phyloP scores from a whole-genome alignment of 2,329 filamentous ascomycete genomes.

The Colletotrichum higginsianum region DNA sequence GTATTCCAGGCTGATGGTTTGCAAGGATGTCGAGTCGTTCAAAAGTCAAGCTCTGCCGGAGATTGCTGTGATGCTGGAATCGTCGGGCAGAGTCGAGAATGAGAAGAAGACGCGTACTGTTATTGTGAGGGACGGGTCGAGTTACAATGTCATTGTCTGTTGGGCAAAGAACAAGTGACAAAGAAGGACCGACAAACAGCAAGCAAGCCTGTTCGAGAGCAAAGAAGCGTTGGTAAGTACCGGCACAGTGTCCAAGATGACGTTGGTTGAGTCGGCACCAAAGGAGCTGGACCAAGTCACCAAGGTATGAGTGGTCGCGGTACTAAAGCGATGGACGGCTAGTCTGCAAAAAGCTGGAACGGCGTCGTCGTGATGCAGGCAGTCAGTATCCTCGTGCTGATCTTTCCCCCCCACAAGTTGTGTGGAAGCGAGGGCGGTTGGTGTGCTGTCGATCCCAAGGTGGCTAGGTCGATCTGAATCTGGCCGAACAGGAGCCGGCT shows the following conservation, averaged over 20 bases:
- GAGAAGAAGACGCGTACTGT: slow-evolving; percentile 22
- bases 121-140: slow-evolving; percentile 28
- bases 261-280: slow-evolving; percentile 19
- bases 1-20: slow-evolving; percentile 5
- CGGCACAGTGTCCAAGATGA: slow-evolving; percentile 38
- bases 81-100: slow-evolving; percentile 25
- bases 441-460: slow-evolving; percentile 35
- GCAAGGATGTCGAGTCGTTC: slow-evolving; percentile 2
- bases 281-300: slow-evolving; percentile 9
- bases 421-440: slow-evolving; percentile 18
- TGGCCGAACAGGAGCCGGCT: slow-evolving; percentile 34
- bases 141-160: slow-evolving; percentile 40
- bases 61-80: slow-evolving; percentile 23
- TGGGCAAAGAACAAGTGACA: slow-evolving; percentile 24
- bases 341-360: slow-evolving; percentile 3
- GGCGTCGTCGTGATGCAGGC: slow-evolving; percentile 18
- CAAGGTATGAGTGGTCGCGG: slow-evolving; percentile 16
- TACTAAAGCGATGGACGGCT: background rate
- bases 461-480: slow-evolving; percentile 40
- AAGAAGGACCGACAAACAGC: slow-evolving; percentile 10
- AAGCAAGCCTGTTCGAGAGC: slow-evolving; percentile 35
- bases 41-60: background rate
- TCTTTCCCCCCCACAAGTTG: slow-evolving; percentile 12
- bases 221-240: slow-evolving; percentile 33
- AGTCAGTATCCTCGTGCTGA: slow-evolving; percentile 25